Evolutionary conservation across 2,329 filamentous ascomycete species (phyloP), one percentile per base, ranked within the genome.

Genomic region (Trichoderma sp.): DNA sequence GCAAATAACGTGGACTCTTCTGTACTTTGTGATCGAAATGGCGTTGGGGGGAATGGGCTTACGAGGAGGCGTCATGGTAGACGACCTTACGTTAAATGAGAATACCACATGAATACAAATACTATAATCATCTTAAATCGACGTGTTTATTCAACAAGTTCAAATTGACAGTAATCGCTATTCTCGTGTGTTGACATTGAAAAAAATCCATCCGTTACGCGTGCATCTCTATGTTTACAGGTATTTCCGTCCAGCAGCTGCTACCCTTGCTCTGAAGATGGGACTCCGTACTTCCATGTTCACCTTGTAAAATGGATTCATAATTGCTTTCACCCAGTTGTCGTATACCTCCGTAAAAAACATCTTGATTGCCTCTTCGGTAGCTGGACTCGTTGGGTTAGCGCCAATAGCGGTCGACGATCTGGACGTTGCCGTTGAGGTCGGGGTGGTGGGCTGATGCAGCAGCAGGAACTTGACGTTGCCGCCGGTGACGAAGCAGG

Each of bases 341-440:
- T 99, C 96, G 82, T 97, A 98, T 14, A 97, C 92, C 78, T 99
- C 96, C 19, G 87, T 86, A 83, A 99, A 97, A 83, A 98, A 99
- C 81, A 93, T 93, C 78, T 93, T 90, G 75, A 98, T 92, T 5
- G 96, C 95, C 82, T 99, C 96, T 82, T 99, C 96, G 5, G 95
- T 97, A 78, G 95, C 93, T 6, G 93, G 91, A 70, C 91, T 92
- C 3, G 91, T 95, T 0, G 95, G 95, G 79, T 97, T 97, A 73
- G 91, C 90, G 68, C 89, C 91, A 69, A 93, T 91, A 52, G 89
- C 89, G n/a, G 91, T 90, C 71, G 87, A 89, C 21, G 86, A 88
- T 56, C 88, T 81, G 4, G 83, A 83, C 11, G 83, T 83, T 55
- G 83, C 78, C 59, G 78, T 75, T 31, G 77, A 75, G 31, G 76